A percentile compares a stretch with the other conserved stretches of the same genome.
Evolutionary conservation across 2,329 filamentous ascomycete genomes (phyloP).

Genomic region (Botrytis sinoallii): DNA sequence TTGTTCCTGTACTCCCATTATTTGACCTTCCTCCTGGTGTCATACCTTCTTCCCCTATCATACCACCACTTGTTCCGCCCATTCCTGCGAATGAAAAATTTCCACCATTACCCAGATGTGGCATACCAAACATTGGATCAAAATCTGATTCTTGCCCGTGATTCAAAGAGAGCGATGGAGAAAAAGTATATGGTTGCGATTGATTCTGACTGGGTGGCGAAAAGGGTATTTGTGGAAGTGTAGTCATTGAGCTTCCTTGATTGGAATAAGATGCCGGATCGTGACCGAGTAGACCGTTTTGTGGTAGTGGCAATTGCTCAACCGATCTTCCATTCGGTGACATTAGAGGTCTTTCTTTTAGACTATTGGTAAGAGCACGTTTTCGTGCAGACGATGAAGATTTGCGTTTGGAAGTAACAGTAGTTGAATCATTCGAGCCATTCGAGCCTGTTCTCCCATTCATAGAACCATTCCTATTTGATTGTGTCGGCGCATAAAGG

Average conservation of each 20-base stretch:
- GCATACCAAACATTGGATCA: conserved; percentile 58
- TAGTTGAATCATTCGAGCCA: conserved; percentile 28
- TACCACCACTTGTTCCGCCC: conserved; percentile 46
- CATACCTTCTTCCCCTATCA: conserved; percentile 40
- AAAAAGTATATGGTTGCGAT: conserved; percentile 17
- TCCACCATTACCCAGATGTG: conserved; percentile 50
- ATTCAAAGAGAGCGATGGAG: conserved; percentile 30
- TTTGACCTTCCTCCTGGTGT: conserved; percentile 48
- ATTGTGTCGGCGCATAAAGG: conserved; percentile 44
- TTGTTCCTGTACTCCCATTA: conserved; percentile 49
- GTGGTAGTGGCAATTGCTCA: conserved; percentile 18
- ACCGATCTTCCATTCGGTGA: conserved; percentile 28
- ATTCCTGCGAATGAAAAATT: conserved; percentile 43
- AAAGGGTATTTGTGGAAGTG: conserved; percentile 33
- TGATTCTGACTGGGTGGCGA: conserved; percentile 31
- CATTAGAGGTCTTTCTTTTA: conserved; percentile 33
- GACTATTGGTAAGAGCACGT: conserved; percentile 36
- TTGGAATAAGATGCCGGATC: conserved; percentile 3
- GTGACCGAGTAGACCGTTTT: background rate
- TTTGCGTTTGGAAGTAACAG: conserved; percentile 21
- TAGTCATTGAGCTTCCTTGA: conserved; percentile 10
- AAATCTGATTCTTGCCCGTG: conserved; percentile 40
- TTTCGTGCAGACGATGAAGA: conserved; percentile 37
- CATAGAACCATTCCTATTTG: conserved; percentile 37
- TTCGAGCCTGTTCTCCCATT: conserved; percentile 23